Conservation (phyloP, 441 rosid species). For the Erodium trifolium region DNA sequence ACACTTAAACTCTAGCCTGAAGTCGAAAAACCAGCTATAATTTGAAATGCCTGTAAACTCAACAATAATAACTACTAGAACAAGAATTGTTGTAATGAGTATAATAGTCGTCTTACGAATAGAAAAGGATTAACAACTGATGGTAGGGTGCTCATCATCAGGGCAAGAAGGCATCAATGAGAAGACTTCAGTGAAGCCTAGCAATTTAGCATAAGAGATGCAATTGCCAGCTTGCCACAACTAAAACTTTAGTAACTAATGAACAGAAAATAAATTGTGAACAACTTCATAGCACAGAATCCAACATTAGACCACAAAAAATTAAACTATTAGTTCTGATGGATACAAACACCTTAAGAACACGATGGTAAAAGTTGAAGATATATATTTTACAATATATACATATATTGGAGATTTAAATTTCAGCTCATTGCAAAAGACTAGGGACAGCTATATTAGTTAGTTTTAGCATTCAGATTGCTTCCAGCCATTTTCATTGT, state of each 20-base stretch:
- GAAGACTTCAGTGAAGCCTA: not conserved
- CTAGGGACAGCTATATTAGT: not conserved
- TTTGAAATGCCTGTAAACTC: not conserved
- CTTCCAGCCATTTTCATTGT: not conserved
- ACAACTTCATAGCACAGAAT: not conserved
- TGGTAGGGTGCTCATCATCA: not conserved
- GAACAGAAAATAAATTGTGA: not conserved
- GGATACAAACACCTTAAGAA: not conserved
- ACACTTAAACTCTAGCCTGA: not conserved
- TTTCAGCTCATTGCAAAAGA: not conserved
- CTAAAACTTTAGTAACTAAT: not conserved
- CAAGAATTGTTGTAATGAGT: not conserved
- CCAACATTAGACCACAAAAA: not conserved
- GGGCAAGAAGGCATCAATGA: not conserved
- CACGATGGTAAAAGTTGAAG: not conserved
- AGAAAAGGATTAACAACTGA: not conserved
- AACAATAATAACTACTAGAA: not conserved
- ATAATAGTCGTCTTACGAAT: not conserved
- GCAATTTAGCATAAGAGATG: not conserved
- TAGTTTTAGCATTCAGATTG: not conserved
- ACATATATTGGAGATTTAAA: not conserved
- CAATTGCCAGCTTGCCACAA: not conserved
- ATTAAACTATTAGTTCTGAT: not conserved
- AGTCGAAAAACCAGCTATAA: not conserved
- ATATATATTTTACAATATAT: not conserved